Base-by-base conservation (phyloP, 2,329 filamentous ascomycete species). In the Scedosporium aurantiacum region DNA sequence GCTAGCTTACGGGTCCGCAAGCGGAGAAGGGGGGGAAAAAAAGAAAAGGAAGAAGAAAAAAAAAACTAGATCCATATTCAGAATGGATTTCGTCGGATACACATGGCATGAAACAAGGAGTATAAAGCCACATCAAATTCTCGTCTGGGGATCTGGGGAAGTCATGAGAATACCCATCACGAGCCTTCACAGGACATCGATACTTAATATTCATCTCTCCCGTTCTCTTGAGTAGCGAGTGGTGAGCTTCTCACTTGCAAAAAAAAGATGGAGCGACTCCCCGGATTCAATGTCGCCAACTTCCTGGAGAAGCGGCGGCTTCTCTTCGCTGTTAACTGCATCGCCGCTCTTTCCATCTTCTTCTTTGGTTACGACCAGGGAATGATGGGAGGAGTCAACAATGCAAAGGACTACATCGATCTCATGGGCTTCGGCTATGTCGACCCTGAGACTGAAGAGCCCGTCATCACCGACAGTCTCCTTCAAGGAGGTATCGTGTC, bases 311-410 rank as follows among this genome's bases (percentile, higher is more conserved):
- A 85, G 73, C 71, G 75, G 18, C 70, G 72, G 50, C 76, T 87
- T 63, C 78, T 86, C 61, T 76, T 84, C 62, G 80, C 80, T 43
- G 81, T 88, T 71, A 87, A 87, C 69, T 79, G 78, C 57, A 74
- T 88, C 14, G 85, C 85, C 1, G 84, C 78, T 1, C 70, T 88
- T 14, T 86, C 83, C 14, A 88, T 87, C 64, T 84, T 88, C 70
- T 87, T 88, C 76, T 87, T 87, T 66, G 85, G 79, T 45, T 81
- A 81, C 66, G 79, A 82, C 64, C 79, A 82, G 66, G 80, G 78
- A 54, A 71, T 80, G 64, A 86, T 79, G 83, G 81, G 82, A 18
- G 86, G 86, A 61, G 85, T 89, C 12, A 88, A 89, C 71, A 85
- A 82, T 56, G 78, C 84, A 45, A 79, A 79, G 58, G 73, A 87